phyloP scores from a whole-genome alignment of 306 rosid genomes.

The Lathyrus sativus region DNA sequence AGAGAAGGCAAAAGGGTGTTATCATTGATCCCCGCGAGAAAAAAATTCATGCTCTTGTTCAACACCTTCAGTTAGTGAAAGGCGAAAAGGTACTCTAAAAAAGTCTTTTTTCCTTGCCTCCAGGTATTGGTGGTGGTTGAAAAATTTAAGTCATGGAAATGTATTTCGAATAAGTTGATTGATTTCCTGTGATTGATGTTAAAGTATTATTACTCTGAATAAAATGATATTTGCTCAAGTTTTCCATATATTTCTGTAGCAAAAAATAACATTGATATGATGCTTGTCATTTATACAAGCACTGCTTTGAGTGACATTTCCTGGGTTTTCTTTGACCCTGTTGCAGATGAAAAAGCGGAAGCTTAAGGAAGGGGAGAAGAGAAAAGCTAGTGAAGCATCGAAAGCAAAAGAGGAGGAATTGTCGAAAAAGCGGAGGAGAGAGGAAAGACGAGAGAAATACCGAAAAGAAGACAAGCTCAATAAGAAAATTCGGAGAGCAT shows the following conservation, averaged over 20 bases:
- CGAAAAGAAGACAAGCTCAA: conserved; percentile 64
- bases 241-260: neutral
- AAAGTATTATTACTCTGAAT: neutral
- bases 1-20: conserved; percentile 77
- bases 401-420: conserved; percentile 69
- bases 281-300: neutral
- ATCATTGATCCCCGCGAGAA: conserved; percentile 72
- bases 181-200: conserved; percentile 8
- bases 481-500: conserved; percentile 64
- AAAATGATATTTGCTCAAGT: neutral
- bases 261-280: neutral
- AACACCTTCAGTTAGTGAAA: conserved; percentile 57
- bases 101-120: conserved; percentile 9
- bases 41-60: conserved; percentile 67
- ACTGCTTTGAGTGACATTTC: conserved; percentile 6
- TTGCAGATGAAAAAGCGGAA: conserved; percentile 76
- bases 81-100: conserved; percentile 58
- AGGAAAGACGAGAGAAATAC: conserved; percentile 77
- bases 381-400: conserved; percentile 60
- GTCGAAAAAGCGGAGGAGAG: conserved; percentile 76
- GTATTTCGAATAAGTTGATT: neutral
- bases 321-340: conserved; percentile 9
- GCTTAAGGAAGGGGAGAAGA: conserved; percentile 64
- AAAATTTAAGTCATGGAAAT: neutral
- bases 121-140: neutral